These are phyloP conservation scores for Apiospora phragmitis DNA, from an alignment of 2,329 filamentous ascomycete genomes.

Conservation along the genomic window DNA sequence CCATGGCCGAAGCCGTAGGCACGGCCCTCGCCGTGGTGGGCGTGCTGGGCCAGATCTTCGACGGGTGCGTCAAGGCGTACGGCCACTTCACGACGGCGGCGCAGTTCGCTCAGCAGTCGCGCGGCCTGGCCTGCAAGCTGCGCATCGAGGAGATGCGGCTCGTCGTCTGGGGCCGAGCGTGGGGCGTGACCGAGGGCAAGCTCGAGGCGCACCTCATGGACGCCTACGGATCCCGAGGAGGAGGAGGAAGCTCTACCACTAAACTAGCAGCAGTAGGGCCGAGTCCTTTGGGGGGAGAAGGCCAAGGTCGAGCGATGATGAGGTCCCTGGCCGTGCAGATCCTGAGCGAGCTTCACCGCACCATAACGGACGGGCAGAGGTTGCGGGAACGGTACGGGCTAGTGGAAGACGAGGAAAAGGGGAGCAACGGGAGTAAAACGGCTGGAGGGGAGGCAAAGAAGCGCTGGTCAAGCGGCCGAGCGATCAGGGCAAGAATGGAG, in stretches of 20 bases:
- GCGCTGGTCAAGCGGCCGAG: slow-evolving; percentile 5
- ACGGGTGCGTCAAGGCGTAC: slow-evolving; percentile 48
- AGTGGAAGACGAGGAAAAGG: background rate
- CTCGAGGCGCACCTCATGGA: slow-evolving; percentile 43
- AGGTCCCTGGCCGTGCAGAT: slow-evolving; percentile 41
- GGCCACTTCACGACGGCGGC: slow-evolving; percentile 43
- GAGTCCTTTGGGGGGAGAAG: background rate
- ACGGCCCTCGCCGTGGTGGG: slow-evolving; percentile 45
- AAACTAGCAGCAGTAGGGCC: background rate
- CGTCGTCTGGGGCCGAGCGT: slow-evolving; percentile 47
- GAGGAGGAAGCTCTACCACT: background rate
- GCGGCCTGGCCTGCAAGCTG: slow-evolving; percentile 47
- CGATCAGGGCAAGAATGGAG: slow-evolving; percentile 18
- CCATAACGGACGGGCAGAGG: slow-evolving; percentile 45
- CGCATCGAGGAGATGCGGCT: slow-evolving; percentile 51
- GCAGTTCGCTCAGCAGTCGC: slow-evolving; percentile 43
- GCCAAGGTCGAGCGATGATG: slow-evolving; percentile 30
- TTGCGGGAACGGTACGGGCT: slow-evolving; percentile 44
- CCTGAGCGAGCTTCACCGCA: slow-evolving; percentile 42
- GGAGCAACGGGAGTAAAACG: slow-evolving; percentile 6
- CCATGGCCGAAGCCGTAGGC: slow-evolving; percentile 42
- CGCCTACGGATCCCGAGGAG: too few species aligned
- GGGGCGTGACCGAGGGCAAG: slow-evolving; percentile 47
- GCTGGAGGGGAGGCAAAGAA: slow-evolving; percentile 19
- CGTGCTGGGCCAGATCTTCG: slow-evolving; percentile 46